Conservation (phyloP, 371 early-diverging fungal species). For the Catenaria anguillulae region DNA sequence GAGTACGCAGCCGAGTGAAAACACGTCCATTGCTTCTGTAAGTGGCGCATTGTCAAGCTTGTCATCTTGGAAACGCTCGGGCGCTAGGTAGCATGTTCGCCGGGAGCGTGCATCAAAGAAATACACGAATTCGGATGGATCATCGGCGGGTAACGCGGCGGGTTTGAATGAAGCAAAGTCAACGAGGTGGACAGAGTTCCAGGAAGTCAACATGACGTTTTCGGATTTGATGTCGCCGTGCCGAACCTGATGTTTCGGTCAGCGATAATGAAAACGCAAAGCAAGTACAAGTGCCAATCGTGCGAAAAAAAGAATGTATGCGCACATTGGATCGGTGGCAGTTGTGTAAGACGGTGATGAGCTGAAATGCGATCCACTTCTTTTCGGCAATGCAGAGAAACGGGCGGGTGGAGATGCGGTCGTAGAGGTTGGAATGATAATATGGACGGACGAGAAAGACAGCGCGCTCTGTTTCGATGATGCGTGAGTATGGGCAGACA, state of each 20-base stretch:
- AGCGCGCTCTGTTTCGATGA: slow-evolving; percentile 77
- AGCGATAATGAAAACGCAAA: slow-evolving; percentile 8
- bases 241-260: slow-evolving; percentile 34
- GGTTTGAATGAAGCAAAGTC: slow-evolving; percentile 89
- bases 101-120: slow-evolving; percentile 81
- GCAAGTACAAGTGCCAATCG: slow-evolving; percentile 1
- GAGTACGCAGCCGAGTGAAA: slow-evolving; percentile 87
- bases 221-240: slow-evolving; percentile 88
- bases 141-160: slow-evolving; percentile 79
- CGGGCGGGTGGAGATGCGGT: slow-evolving; percentile 86
- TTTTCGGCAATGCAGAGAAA: slow-evolving; percentile 73
- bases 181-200: slow-evolving; percentile 80
- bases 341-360: slow-evolving; percentile 34
- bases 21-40: slow-evolving; percentile 79
- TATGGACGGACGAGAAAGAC: slow-evolving; percentile 78
- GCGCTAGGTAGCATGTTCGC: slow-evolving; percentile 84
- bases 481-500: slow-evolving; percentile 55
- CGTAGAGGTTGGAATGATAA: slow-evolving; percentile 75
- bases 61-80: slow-evolving; percentile 59
- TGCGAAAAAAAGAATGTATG: no score
- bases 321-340: neutral
- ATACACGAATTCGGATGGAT: slow-evolving; percentile 86
- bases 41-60: slow-evolving; percentile 23
- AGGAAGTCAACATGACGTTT: slow-evolving; percentile 75
- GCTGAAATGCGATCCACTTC: slow-evolving; percentile 83